These are phyloP conservation scores for Claviceps maximensis DNA, from an alignment of 2,329 filamentous ascomycete genomes.

Conservation along the genomic window DNA sequence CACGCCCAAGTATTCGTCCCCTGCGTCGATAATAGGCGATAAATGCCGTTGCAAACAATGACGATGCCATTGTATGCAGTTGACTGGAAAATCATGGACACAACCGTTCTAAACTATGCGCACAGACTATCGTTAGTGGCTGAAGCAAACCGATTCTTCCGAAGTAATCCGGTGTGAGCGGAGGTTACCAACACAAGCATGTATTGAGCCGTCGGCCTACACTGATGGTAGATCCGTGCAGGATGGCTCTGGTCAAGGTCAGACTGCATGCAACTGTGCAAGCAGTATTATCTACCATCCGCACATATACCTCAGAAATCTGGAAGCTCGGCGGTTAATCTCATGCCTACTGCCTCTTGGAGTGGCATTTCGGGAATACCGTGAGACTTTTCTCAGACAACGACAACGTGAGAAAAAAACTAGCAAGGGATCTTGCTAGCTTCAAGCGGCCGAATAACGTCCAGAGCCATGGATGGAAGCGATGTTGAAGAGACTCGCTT, in stretches of 20 bases:
- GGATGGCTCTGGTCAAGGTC: slow-evolving; percentile 12
- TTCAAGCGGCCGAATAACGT: not conserved
- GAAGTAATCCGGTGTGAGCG: slow-evolving; percentile 18
- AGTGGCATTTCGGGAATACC: slow-evolving; percentile 26
- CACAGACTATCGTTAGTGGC: slow-evolving; percentile 34
- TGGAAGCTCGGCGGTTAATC: slow-evolving; percentile 27
- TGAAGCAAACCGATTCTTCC: slow-evolving; percentile 13
- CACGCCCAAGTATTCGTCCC: no score
- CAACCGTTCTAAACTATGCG: slow-evolving; percentile 28
- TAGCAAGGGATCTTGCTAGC: no score
- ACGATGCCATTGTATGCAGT: no score
- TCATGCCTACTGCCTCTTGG: slow-evolving; percentile 31
- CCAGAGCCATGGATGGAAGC: not conserved
- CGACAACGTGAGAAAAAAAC: not conserved
- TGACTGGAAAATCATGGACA: no score
- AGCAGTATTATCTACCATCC: slow-evolving; percentile 28
- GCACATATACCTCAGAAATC: slow-evolving; percentile 10
- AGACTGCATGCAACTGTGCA: slow-evolving; percentile 30
- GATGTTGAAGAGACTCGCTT: slow-evolving; percentile 38
- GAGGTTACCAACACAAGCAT: slow-evolving; percentile 6
- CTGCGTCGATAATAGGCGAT: no score
- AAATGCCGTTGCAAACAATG: no score
- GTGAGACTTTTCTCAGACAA: slow-evolving; percentile 14
- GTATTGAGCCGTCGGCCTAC: slow-evolving; percentile 24
- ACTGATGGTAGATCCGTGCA: slow-evolving; percentile 10